Evolutionary conservation across 768 basidiomycete genomes (phyloP).

Genomic region (Tylopilus sp.): DNA sequence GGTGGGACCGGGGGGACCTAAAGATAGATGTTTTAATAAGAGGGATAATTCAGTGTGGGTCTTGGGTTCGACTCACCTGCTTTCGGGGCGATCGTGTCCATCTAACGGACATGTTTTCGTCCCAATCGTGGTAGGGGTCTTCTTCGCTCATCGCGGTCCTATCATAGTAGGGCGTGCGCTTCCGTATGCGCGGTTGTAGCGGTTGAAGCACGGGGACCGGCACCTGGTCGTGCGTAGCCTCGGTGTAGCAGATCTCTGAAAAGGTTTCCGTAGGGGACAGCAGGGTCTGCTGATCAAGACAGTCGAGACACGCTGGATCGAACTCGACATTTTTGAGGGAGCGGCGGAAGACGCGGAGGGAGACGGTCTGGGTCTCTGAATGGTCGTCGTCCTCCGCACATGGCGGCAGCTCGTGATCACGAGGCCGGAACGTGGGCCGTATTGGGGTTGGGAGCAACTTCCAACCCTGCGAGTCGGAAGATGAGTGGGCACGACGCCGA

Average conservation of each 20-base stretch:
- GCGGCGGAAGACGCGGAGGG: constrained; percentile 32
- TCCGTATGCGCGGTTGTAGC: constrained; percentile 33
- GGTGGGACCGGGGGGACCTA: constrained; percentile 28
- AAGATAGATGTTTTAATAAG: constrained; percentile 1
- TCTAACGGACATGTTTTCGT: constrained; percentile 33
- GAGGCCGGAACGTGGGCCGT: constrained; percentile 33
- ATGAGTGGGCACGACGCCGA: constrained; percentile 31
- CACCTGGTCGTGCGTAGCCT: constrained; percentile 34
- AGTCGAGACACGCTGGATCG: constrained; percentile 39
- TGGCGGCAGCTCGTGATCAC: constrained; percentile 30
- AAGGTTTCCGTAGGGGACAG: constrained; percentile 39
- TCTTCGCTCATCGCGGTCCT: constrained; percentile 34
- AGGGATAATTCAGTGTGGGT: neutral
- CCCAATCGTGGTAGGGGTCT: constrained; percentile 35
- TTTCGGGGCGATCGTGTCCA: constrained; percentile 8
- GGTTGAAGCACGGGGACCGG: constrained; percentile 30
- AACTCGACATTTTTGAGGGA: constrained; percentile 37
- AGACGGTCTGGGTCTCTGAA: constrained; percentile 26
- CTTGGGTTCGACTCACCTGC: constrained; percentile 18
- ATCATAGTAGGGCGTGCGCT: constrained; percentile 24
- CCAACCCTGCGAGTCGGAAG: constrained; percentile 33
- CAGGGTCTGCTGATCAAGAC: constrained; percentile 42
- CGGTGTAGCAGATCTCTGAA: constrained; percentile 41
- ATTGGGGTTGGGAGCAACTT: constrained; percentile 31
- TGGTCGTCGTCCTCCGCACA: constrained; percentile 28